phyloP scores from a whole-genome alignment of 2,329 filamentous ascomycete genomes.

The Trichoderma hamatum region DNA sequence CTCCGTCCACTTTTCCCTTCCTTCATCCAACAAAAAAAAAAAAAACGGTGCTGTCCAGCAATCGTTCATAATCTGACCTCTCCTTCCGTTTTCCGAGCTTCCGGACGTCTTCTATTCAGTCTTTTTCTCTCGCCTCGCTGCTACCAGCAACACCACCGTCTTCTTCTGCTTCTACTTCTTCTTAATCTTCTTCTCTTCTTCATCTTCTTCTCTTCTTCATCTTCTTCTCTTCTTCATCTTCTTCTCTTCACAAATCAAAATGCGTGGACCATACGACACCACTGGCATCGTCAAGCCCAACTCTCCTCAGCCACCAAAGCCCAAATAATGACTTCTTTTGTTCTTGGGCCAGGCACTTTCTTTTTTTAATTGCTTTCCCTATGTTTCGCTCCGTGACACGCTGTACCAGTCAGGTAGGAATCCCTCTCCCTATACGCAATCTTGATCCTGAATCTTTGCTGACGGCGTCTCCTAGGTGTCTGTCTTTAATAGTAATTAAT shows the following conservation, averaged over 20 bases:
- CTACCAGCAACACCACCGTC: not conserved
- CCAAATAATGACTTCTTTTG: conserved; percentile 31
- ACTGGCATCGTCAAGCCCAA: conserved; percentile 44
- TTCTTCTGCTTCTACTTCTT: not conserved
- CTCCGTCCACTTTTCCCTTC: conserved; percentile 22
- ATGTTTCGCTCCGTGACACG: conserved; percentile 8
- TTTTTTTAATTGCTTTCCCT: conserved; percentile 13
- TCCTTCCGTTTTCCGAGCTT: conserved; percentile 19
- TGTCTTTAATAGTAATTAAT: conserved; percentile 22
- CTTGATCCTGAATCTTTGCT: not conserved
- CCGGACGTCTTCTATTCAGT: conserved; percentile 9
- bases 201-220: not conserved
- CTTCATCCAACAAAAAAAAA: conserved; percentile 20
- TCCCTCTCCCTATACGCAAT: not conserved
- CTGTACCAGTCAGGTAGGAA: conserved; percentile 27
- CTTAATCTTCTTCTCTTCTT: not conserved
- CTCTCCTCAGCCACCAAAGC: conserved; percentile 42
- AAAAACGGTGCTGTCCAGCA: conserved; percentile 20
- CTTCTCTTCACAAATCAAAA: conserved; percentile 28
- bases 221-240: not conserved
- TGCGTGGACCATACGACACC: conserved; percentile 46
- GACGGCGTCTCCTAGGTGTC: not conserved
- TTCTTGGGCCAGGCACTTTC: not conserved
- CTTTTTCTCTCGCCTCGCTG: not conserved
- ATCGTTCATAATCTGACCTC: conserved; percentile 14